Conservation (phyloP, 371 early-diverging fungal species). For the Catenaria anguillulae region DNA sequence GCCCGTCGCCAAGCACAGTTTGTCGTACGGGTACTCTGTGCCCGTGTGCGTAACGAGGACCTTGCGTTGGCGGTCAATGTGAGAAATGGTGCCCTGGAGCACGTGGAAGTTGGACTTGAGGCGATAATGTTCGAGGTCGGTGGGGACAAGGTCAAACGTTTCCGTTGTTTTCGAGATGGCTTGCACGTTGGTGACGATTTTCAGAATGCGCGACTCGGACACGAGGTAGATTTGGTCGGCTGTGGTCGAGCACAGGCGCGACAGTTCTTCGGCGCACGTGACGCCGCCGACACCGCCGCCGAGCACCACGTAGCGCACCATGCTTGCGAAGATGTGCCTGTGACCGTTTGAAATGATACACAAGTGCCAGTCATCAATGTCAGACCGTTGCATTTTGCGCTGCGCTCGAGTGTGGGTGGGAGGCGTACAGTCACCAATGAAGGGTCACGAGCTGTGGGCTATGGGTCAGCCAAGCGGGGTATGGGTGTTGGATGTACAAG, state of each 20-base stretch:
- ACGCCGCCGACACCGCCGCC: constrained; percentile 3
- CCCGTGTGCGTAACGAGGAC: neutral
- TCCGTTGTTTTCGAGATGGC: constrained; percentile 7
- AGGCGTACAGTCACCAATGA: too few species aligned
- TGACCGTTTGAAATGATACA: too few species aligned
- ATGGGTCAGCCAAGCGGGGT: too few species aligned
- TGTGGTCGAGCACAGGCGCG: neutral
- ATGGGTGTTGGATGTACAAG: too few species aligned
- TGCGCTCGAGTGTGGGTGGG: too few species aligned
- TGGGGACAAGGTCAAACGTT: constrained; percentile 4
- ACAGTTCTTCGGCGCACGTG: constrained; percentile 6
- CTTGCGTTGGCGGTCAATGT: neutral
- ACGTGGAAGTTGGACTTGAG: constrained; percentile 6
- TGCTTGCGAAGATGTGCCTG: too few species aligned
- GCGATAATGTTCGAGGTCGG: constrained; percentile 6
- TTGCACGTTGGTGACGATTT: constrained; percentile 8
- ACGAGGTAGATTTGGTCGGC: constrained; percentile 5
- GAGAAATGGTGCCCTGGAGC: neutral
- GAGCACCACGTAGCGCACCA: constrained; percentile 1
- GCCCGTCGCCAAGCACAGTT: constrained; percentile 4
- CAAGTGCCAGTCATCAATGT: too few species aligned
- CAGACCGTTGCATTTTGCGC: too few species aligned
- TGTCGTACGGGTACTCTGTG: constrained; percentile 3
- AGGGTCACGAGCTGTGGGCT: too few species aligned
- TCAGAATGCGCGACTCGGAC: constrained; percentile 1